Base-by-base conservation (phyloP, 768 basidiomycete genomes). In the Filobasidium floriforme region DNA sequence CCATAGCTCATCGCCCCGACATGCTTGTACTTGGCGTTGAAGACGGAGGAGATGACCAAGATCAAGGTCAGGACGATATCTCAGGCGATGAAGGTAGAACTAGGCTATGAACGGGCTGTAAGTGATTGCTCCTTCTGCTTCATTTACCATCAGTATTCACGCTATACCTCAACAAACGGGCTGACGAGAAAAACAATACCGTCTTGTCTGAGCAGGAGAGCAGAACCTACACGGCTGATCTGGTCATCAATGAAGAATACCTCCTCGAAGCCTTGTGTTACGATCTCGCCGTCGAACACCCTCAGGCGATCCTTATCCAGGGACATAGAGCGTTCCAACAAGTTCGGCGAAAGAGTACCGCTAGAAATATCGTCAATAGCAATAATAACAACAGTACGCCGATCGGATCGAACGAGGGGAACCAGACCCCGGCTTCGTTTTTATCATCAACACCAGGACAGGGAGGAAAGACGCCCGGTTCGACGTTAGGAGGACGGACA, bases 231-330 rank as follows among this genome's bases (percentile, higher is more conserved):
- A 32, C 24, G 6, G 26, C 22, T 15, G 15, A 24, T 19, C 18
- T 54, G 19, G 63, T 52, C 1, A 22, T 19, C 11, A 41, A 59
- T 18, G 63, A 65, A 59, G 63, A 65, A 24, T 15, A 26, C 14
- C 63, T 65, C 3, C 32, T 65, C 2, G 63, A 65, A 32, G 41
- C 63, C 19, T 40, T 65, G 19, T 65, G 63, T 40, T 65, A 59
- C 54, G 63, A 65, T 40, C 43, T 65, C 15, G 40, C 32, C 19
- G 18, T 65, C 54, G 63, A 59, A 41, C 63, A 65, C 15, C 63
- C 63, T 26, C 57, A 59, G 24, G 22, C 54, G 18, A 57, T 57
- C 26, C 29, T 57, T 5, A 32, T 57, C 54, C 24, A 24, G 18
- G 54, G 18, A 4, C 54, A 57, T 32, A 2, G 15, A 14, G 26